Conservation (phyloP, 2,329 filamentous ascomycete species). For the Trichophyton benhamiae region DNA sequence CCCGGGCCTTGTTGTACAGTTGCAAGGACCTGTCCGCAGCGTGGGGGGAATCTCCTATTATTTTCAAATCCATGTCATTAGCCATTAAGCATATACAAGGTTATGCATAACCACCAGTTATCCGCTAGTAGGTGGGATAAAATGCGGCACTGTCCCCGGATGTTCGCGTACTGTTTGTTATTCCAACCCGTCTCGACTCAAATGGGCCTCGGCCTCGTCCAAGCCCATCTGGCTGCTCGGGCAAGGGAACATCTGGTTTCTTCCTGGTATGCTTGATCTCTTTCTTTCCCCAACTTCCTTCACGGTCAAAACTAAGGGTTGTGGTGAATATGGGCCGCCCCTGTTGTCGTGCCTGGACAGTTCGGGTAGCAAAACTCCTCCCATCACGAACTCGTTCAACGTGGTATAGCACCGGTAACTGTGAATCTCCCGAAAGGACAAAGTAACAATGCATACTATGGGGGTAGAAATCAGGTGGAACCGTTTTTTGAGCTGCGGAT, state of each 20-base stretch:
- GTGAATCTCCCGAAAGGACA: constrained; percentile 73
- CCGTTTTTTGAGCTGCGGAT: constrained; percentile 75
- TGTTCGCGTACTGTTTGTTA: constrained; percentile 39
- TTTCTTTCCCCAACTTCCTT: constrained; percentile 40
- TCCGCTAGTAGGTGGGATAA: background rate
- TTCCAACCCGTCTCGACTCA: constrained; percentile 44
- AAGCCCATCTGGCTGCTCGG: constrained; percentile 27
- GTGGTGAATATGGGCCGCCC: constrained; percentile 90
- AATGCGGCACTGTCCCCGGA: background rate
- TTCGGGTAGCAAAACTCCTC: constrained; percentile 77
- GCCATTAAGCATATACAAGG: background rate
- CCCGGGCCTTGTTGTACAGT: constrained; percentile 41
- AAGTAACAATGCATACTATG: constrained; percentile 99
- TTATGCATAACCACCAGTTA: background rate
- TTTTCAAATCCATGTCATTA: background rate
- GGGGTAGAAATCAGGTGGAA: constrained; percentile 63
- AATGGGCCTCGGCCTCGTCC: constrained; percentile 40
- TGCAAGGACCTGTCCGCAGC: constrained; percentile 56
- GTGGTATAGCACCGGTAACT: constrained; percentile 83
- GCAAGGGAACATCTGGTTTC: constrained; percentile 43
- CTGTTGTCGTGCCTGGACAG: constrained; percentile 85
- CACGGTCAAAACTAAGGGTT: constrained; percentile 74
- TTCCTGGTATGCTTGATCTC: constrained; percentile 53
- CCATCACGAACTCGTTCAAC: constrained; percentile 90
- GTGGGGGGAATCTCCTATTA: constrained; percentile 30